phyloP scores from a whole-genome alignment of 257 asterid species.

The Leonotis leonurus region DNA sequence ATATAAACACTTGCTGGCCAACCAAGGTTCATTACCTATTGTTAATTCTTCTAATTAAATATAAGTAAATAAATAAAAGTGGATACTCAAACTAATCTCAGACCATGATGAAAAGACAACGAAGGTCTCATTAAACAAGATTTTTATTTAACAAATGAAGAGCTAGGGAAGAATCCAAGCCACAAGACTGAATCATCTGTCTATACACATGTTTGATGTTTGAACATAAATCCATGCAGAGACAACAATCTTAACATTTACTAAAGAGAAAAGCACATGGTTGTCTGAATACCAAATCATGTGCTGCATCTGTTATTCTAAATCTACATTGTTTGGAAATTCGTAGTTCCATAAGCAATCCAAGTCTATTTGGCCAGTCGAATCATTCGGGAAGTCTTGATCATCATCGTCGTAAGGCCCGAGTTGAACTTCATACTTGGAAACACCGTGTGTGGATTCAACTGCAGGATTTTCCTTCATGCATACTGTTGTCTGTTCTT shows the following conservation, averaged over 20 bases:
- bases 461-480: conserved; percentile 10
- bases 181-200: no score
- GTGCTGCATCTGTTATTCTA: neutral
- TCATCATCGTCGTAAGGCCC: conserved; percentile 16
- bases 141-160: no score
- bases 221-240: conserved; percentile 1
- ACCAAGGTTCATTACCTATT: no score
- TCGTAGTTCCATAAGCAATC: conserved; percentile 37
- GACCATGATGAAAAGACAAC: no score
- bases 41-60: no score
- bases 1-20: no score
- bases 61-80: no score
- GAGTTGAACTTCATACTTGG: conserved; percentile 12
- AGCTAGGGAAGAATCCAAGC: no score
- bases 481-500: conserved; percentile 29
- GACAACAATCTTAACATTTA: conserved; percentile 1
- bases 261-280: neutral
- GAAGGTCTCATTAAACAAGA: no score
- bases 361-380: conserved; percentile 19
- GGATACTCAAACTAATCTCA: no score
- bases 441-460: conserved; percentile 5
- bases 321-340: neutral
- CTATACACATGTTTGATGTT: no score
- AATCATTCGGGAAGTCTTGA: conserved; percentile 17
- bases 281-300: neutral